A percentile compares a stretch with the other conserved stretches of the same genome.
These are phyloP conservation scores for Pseudisothecium myosuroides DNA, from an alignment of 225 moss, liverwort and hornwort genomes.

Conservation along the genomic window DNA sequence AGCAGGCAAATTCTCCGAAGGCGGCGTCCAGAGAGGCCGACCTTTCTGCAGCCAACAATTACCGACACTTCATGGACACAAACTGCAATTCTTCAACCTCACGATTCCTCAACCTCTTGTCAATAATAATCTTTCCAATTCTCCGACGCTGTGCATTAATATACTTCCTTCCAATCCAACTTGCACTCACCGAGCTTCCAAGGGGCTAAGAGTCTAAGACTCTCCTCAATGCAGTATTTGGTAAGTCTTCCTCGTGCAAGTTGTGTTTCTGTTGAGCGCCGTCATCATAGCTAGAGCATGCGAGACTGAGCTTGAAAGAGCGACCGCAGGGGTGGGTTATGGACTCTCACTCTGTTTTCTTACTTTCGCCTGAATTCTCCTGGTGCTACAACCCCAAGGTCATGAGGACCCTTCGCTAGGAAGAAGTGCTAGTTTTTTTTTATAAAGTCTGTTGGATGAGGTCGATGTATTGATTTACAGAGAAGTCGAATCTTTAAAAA, in stretches of 20 bases:
- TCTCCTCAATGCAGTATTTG: background rate
- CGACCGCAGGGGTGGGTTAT: background rate
- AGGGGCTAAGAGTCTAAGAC: background rate
- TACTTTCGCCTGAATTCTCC: background rate
- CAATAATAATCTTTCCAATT: background rate
- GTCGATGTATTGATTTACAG: background rate
- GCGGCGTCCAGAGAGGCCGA: background rate
- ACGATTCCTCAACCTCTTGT: background rate
- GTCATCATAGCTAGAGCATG: background rate
- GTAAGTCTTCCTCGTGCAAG: background rate
- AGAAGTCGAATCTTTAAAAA: background rate
- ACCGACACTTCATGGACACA: background rate
- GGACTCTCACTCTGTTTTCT: background rate
- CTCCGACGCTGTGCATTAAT: background rate
- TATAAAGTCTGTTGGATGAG: background rate
- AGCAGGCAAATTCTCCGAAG: background rate
- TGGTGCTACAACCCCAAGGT: background rate
- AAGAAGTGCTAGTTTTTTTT: background rate
- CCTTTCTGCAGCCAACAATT: too few species aligned
- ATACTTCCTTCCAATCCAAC: background rate
- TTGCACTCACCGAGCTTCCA: background rate
- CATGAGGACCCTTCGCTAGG: background rate
- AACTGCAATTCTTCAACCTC: background rate
- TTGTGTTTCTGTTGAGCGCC: background rate
- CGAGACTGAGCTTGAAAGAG: background rate